Base-by-base conservation (phyloP, 2,329 filamentous ascomycete species). In the Eutypella sp. region DNA sequence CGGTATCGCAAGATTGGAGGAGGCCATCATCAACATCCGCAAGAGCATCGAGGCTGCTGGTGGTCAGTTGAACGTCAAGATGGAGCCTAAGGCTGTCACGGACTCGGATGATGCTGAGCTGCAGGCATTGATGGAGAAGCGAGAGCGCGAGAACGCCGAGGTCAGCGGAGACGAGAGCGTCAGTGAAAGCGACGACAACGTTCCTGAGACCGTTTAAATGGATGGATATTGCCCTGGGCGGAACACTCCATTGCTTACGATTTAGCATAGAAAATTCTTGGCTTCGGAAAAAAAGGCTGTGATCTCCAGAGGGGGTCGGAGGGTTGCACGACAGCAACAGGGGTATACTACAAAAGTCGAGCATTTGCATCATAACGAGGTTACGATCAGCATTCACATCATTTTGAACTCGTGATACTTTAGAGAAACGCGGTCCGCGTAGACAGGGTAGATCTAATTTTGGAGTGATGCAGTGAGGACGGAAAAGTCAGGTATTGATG, bases 71-170 rank as follows among this genome's bases (percentile, higher is more conserved):
- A 79, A 85, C 37, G 86, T 96, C 59, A 96, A 95, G 82, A 99
- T 99, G 93, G 91, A 93, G 61, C 93, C 93, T 57, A 97, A 97
- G 83, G 93, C 95, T 4, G 93, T 99, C 51, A 99, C 93, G 2
- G 95, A 97, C 78, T 95, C 90, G 68, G 95, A 99, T 62, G 93
- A 99, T 64, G 93, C 92, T 22, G 91, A 96, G 71, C 77, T 99
- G 55, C 90, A 96, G 69, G 93, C 92, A 43, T 80, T 99, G 55
- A 99, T 99, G 93, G 93, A 97, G 79, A 96, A 97, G 84, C 85
- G 88, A 56, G 93, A 96, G 76, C 85, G 89, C 56, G 92, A 97
- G 80, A 99, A 99, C 71, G 88, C 89, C 66, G 89, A 99, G 69
- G 89, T 99, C 63, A 96, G 90, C 68, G 93, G 93, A 62, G 95